Evolutionary conservation across 202 grass and related monocot genomes (phyloP).

Genomic region (Setaria italica): DNA sequence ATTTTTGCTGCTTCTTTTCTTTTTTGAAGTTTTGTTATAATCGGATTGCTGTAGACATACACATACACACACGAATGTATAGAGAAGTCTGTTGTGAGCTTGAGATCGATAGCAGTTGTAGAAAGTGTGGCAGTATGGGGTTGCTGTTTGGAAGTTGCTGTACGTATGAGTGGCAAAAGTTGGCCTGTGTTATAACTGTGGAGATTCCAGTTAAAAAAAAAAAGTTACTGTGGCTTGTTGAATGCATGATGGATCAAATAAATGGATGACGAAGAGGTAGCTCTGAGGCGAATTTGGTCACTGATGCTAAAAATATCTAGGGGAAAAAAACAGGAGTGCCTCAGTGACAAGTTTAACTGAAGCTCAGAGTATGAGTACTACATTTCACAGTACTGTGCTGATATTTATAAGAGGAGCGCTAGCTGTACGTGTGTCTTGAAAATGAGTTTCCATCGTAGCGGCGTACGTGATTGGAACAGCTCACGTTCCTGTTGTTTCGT

Average conservation of each 20-base stretch:
- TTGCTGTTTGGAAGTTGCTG: constrained; percentile 10
- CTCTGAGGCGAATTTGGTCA: background rate
- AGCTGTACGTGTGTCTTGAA: background rate
- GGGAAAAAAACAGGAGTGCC: too few species aligned
- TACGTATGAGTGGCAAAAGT: background rate
- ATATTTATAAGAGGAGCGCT: background rate
- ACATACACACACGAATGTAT: background rate
- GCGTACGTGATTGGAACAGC: constrained; percentile 5
- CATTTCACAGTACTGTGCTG: background rate
- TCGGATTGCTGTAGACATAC: background rate
- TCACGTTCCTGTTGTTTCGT: background rate
- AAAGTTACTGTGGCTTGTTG: background rate
- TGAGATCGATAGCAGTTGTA: background rate
- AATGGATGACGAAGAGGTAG: too few species aligned
- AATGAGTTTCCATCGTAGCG: background rate
- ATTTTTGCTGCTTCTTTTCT: constrained; percentile 30
- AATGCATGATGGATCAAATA: background rate
- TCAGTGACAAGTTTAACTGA: background rate
- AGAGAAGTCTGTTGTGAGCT: constrained; percentile 1
- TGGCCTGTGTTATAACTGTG: background rate
- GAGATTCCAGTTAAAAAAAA: background rate
- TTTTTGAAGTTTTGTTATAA: background rate
- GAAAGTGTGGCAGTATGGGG: background rate
- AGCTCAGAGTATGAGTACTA: background rate
- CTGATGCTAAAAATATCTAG: background rate